Conservation (phyloP, 306 rosid genomes). For the Citrullus mucosospermus region DNA sequence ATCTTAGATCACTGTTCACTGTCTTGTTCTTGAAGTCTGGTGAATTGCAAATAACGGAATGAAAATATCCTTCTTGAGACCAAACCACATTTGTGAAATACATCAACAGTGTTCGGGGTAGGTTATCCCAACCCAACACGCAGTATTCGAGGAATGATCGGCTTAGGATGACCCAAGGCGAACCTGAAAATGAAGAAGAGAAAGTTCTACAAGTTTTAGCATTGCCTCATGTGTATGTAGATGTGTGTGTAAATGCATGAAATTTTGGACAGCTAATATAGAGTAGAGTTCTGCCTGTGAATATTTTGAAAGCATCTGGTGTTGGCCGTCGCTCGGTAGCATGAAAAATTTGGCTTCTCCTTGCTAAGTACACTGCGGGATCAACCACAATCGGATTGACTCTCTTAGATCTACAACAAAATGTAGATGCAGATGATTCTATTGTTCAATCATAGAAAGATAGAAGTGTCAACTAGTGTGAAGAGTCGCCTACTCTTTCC, state of each 20-base stretch:
- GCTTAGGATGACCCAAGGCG: constrained; percentile 83
- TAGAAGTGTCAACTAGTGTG: constrained; percentile 8
- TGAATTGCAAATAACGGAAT: constrained; percentile 75
- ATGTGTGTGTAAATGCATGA: background rate
- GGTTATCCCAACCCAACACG: constrained; percentile 90
- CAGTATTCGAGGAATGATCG: constrained; percentile 77
- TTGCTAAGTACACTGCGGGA: constrained; percentile 65
- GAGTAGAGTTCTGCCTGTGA: constrained; percentile 53
- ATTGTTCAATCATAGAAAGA: constrained; percentile 1
- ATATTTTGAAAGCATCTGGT: constrained; percentile 77
- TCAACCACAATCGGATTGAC: constrained; percentile 81
- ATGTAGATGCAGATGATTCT: constrained; percentile 8
- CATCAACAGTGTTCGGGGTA: constrained; percentile 78
- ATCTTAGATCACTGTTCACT: constrained; percentile 70
- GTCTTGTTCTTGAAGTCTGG: constrained; percentile 76
- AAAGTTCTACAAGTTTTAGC: background rate
- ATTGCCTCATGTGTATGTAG: background rate
- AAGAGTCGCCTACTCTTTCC: constrained; percentile 68
- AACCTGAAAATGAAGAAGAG: constrained; percentile 49
- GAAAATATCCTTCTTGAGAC: constrained; percentile 92
- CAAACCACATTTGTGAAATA: constrained; percentile 73
- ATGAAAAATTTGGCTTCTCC: constrained; percentile 86
- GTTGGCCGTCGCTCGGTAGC: constrained; percentile 77
- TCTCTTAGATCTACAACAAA: constrained; percentile 47
- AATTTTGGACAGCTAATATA: constrained; percentile 7